A percentile compares a stretch with the other conserved stretches of the same genome.
These are phyloP conservation scores for Ogataea dorogensis DNA, from an alignment of 805 yeast species.

Conservation along the genomic window DNA sequence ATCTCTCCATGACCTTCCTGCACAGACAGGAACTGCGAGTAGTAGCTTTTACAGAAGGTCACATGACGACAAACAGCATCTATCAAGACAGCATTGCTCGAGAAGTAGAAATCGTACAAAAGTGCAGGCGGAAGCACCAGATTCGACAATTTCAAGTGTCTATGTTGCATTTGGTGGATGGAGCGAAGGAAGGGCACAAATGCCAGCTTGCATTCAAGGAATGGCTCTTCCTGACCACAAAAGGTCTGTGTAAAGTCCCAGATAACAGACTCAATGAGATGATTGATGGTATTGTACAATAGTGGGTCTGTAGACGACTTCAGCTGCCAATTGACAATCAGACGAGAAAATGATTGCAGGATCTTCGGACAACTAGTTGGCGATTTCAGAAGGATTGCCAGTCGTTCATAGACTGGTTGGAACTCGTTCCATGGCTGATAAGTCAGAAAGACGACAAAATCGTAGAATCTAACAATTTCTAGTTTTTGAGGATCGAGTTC, in stretches of 20 bases:
- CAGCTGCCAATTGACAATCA: slow-evolving; percentile 19
- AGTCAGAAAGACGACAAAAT: slow-evolving; percentile 16
- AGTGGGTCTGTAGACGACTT: slow-evolving; percentile 5
- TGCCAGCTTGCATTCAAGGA: slow-evolving; percentile 8
- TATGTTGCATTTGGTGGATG: slow-evolving; percentile 24
- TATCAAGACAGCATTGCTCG: slow-evolving; percentile 43
- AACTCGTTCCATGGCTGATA: slow-evolving; percentile 19
- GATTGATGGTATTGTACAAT: slow-evolving; percentile 21
- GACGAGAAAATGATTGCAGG: slow-evolving; percentile 5
- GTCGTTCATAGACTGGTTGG: slow-evolving; percentile 2
- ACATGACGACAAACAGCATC: slow-evolving; percentile 49
- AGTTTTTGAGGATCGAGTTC: slow-evolving; percentile 4
- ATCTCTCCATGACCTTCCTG: slow-evolving; percentile 13
- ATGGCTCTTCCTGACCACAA: slow-evolving; percentile 10
- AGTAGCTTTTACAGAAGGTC: slow-evolving; percentile 39
- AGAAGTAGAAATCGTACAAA: slow-evolving; percentile 38
- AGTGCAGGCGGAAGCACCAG: slow-evolving; percentile 42
- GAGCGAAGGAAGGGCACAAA: slow-evolving; percentile 16
- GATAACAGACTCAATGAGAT: slow-evolving; percentile 12
- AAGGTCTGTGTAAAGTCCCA: slow-evolving; percentile 6
- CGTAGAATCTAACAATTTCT: slow-evolving; percentile 16
- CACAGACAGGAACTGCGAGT: slow-evolving; percentile 26
- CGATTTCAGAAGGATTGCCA: slow-evolving; percentile 8
- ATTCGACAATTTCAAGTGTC: slow-evolving; percentile 20
- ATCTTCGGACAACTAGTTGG: slow-evolving; percentile 1